A percentile compares a stretch with the other conserved stretches of the same genome.
phyloP scores from a whole-genome alignment of 2,329 filamentous ascomycete species.

The Fusarium vanettenii region DNA sequence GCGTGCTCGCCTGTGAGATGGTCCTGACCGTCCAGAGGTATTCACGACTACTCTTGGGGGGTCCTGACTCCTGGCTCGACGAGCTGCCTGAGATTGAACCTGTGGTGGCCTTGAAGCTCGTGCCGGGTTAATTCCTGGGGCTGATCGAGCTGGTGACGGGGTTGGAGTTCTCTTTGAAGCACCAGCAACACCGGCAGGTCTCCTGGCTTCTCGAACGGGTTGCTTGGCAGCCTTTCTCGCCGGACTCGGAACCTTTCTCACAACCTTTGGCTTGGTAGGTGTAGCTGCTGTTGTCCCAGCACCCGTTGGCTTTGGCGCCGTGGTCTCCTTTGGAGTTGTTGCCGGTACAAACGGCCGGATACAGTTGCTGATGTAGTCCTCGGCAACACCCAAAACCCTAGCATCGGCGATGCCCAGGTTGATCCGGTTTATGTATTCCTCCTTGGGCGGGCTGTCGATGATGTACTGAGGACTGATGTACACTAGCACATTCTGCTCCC shows the following conservation, averaged over 20 bases:
- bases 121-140: constrained; percentile 2
- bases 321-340: constrained; percentile 27
- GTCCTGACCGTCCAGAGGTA: constrained; percentile 5
- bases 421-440: constrained; percentile 56
- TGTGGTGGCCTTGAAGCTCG: constrained; percentile 2
- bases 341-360: constrained; percentile 52
- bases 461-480: constrained; percentile 52
- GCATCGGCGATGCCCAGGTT: constrained; percentile 53
- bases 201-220: constrained; percentile 24
- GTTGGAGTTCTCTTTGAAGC: constrained; percentile 35
- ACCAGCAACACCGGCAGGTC: not conserved
- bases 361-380: constrained; percentile 51
- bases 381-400: constrained; percentile 47
- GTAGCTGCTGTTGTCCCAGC: not conserved
- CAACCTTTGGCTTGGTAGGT: constrained; percentile 27
- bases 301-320: constrained; percentile 9
- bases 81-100: constrained; percentile 5
- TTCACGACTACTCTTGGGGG: constrained; percentile 10
- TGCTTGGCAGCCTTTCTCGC: constrained; percentile 26
- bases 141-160: constrained; percentile 38
- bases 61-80: constrained; percentile 6
- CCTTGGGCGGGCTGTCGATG: constrained; percentile 49
- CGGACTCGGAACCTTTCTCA: constrained; percentile 21
- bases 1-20: not conserved
- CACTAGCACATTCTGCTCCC: constrained; percentile 51